Evolutionary conservation across 805 yeast species (phyloP).

Genomic region (Cyberlindnera bimundalis): DNA sequence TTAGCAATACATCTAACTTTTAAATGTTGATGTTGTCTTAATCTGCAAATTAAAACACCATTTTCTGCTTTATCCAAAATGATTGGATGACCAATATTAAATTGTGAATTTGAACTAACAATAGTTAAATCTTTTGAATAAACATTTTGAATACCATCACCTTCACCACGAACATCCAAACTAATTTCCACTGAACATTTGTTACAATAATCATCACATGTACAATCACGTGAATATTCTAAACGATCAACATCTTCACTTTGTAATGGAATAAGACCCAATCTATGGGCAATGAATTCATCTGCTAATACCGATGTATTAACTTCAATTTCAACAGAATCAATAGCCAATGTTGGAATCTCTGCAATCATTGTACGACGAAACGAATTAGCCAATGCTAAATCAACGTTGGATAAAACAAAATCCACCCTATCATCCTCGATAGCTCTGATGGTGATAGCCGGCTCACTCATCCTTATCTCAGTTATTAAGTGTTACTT

Average conservation of each 20-base stretch:
- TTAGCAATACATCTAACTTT: conserved; percentile 90
- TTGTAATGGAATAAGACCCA: conserved; percentile 88
- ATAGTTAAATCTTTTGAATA: conserved; percentile 77
- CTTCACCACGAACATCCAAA: conserved; percentile 83
- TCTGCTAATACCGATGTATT: conserved; percentile 96
- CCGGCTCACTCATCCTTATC: conserved; percentile 44
- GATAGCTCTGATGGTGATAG: conserved; percentile 83
- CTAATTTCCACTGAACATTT: conserved; percentile 88
- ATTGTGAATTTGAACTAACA: conserved; percentile 35
- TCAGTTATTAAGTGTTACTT: no score
- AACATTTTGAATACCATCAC: conserved; percentile 84
- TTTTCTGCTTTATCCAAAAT: conserved; percentile 67
- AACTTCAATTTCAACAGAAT: conserved; percentile 87
- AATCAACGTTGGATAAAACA: conserved; percentile 80
- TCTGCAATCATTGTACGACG: conserved; percentile 93
- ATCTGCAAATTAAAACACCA: conserved; percentile 89
- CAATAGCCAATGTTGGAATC: conserved; percentile 95
- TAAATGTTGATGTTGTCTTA: conserved; percentile 89
- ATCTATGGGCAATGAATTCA: conserved; percentile 90
- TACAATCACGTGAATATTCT: conserved; percentile 91
- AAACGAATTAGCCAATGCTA: conserved; percentile 87
- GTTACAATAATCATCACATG: conserved; percentile 96
- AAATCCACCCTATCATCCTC: conserved; percentile 88
- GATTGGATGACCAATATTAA: conserved; percentile 78
- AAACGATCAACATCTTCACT: conserved; percentile 80